Evolutionary conservation across 164 flowering plant species (phyloP), one percentile per base, ranked within the genome.

Genomic region (Vitis riparia): DNA sequence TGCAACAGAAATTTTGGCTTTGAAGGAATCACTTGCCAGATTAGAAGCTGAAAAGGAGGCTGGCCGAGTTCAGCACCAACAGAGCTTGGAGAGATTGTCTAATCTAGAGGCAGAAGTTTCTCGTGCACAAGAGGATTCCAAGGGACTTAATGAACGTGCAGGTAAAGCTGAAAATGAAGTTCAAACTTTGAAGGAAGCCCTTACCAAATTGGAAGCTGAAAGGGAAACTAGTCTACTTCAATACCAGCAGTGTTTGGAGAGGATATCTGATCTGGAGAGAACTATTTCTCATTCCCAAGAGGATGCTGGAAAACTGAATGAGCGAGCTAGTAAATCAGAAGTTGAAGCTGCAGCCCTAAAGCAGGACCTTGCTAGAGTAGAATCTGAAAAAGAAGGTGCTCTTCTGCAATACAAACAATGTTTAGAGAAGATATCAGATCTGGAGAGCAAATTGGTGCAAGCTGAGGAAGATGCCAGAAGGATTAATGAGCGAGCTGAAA

Each of bases 11-110:
- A 82, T 86, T 48, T 32, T 59, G 23, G 59, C 32, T 30, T 78
- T 89, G 69, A 87, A 85, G 77, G 81, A 87, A 63, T 76, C 87
- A 15, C 81, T 87, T 52, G 82, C 86, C 11, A 82, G 80, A 73
- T 66, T 89, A 72, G 90, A 89, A 75, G 84, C 85, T 44, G 93
- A 89, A 72, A 87, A 87, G 77, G 90, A 83, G 64, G 86, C 85
- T 68, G 82, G 75, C 66, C 68, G 82, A 27, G 67, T 70, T 59
- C 79, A 85, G 69, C 86, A 86, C 70, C 83, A 84, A 29, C 83
- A 78, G 77, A 83, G 79, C 67, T 67, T 82, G 70, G 87, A 84
- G 69, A 86, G 75, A 50, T 62, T 89, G 56, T 84, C 91, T 52
- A 71, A 77, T 49, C 71, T 89, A 15, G 88, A 86, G 75, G 69